Evolutionary conservation across 768 basidiomycete species (phyloP).

Genomic region (Suillus occidentalis): DNA sequence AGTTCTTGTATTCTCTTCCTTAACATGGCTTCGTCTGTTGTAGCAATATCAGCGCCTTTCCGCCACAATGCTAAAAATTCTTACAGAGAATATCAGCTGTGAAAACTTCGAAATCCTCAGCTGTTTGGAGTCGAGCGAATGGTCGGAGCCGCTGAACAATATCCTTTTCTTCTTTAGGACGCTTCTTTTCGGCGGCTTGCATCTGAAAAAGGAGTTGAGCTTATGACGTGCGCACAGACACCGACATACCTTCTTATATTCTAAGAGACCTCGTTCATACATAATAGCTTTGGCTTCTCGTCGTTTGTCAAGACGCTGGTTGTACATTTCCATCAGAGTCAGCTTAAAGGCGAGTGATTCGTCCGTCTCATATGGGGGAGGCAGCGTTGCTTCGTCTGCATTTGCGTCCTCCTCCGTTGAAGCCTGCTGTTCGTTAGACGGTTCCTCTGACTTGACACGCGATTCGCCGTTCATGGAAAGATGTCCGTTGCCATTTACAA

Average conservation of each 20-base stretch:
- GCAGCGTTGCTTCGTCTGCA: conserved; percentile 63
- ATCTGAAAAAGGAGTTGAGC: conserved; percentile 50
- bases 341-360: conserved; percentile 89
- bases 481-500: conserved; percentile 39
- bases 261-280: conserved; percentile 87
- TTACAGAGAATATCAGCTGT: conserved; percentile 87
- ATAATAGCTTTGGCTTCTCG: conserved; percentile 84
- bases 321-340: conserved; percentile 87
- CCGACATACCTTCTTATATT: conserved; percentile 85
- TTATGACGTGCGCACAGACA: not conserved
- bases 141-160: conserved; percentile 86
- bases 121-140: conserved; percentile 87
- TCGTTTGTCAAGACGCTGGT: conserved; percentile 83
- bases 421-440: conserved; percentile 37
- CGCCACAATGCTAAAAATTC: conserved; percentile 24
- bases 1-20: conserved; percentile 89
- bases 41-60: not conserved
- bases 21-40: conserved; percentile 79
- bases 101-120: conserved; percentile 88
- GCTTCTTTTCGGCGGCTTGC: conserved; percentile 88
- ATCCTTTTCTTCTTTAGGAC: conserved; percentile 88
- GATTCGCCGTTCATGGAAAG: conserved; percentile 38
- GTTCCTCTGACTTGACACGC: conserved; percentile 45
- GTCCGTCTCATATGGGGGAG: conserved; percentile 79
- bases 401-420: conserved; percentile 55